A percentile compares a stretch with the other conserved stretches of the same genome.
Conservation (phyloP, 352 stramenopile genomes). For the Globisporangium okanoganense region DNA sequence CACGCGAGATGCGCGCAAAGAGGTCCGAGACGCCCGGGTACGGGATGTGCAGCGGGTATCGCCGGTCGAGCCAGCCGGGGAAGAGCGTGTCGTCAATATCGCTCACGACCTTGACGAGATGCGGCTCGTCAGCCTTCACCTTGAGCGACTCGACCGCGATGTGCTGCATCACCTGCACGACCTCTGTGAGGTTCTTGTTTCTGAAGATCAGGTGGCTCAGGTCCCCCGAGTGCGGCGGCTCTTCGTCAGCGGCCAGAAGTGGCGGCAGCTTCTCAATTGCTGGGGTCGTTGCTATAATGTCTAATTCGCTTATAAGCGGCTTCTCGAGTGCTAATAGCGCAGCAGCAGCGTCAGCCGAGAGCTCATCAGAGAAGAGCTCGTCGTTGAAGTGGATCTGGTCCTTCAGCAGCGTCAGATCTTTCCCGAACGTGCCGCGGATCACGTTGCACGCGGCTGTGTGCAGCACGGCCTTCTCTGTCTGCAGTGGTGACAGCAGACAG, state of each 20-base stretch:
- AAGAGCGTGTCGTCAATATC: conserved; percentile 87
- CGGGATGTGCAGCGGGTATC: conserved; percentile 69
- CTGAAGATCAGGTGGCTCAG: conserved; percentile 73
- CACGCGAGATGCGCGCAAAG: conserved; percentile 57
- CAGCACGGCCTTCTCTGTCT: conserved; percentile 60
- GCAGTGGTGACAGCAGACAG: conserved; percentile 64
- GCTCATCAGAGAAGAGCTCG: conserved; percentile 34
- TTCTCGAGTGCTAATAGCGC: neutral
- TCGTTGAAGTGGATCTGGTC: conserved; percentile 75
- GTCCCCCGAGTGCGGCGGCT: conserved; percentile 63
- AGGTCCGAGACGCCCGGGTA: conserved; percentile 79
- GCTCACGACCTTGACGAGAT: conserved; percentile 84
- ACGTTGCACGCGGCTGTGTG: conserved; percentile 70
- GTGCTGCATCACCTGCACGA: conserved; percentile 81
- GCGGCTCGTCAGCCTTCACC: conserved; percentile 45
- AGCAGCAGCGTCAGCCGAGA: neutral
- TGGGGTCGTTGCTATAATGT: neutral
- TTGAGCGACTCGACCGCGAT: conserved; percentile 76
- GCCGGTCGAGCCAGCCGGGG: conserved; percentile 68
- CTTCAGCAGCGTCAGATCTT: conserved; percentile 73
- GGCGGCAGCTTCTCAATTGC: neutral
- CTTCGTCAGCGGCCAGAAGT: conserved; percentile 16
- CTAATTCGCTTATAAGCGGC: neutral
- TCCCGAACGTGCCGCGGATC: conserved; percentile 58
- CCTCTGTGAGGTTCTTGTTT: conserved; percentile 77